These are phyloP conservation scores for Phytophthora sojae DNA, from an alignment of 352 stramenopile species.

Conservation along the genomic window DNA sequence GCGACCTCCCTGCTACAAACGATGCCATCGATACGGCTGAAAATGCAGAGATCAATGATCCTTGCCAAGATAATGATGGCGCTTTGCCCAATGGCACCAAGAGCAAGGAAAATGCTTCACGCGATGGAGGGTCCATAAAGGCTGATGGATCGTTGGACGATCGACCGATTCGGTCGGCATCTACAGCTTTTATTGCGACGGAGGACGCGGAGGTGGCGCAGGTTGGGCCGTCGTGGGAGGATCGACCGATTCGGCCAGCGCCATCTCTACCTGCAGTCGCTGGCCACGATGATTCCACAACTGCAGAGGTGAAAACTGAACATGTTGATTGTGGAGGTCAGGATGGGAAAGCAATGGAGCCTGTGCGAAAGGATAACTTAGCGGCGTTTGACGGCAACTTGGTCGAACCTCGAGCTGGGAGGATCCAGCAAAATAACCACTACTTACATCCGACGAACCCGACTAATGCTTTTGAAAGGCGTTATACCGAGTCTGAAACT, in stretches of 20 bases:
- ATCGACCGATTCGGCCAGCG: constrained; percentile 8
- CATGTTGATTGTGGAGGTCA: too few species aligned
- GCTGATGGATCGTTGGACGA: constrained; percentile 7
- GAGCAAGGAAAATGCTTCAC: too few species aligned
- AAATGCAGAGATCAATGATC: too few species aligned
- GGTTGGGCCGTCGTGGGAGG: constrained; percentile 7
- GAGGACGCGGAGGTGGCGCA: neutral
- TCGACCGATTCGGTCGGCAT: constrained; percentile 14
- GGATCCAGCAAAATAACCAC: neutral
- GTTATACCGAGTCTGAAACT: constrained; percentile 18
- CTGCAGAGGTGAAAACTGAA: neutral
- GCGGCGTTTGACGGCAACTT: too few species aligned
- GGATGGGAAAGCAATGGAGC: too few species aligned
- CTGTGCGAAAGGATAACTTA: too few species aligned
- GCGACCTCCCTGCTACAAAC: too few species aligned
- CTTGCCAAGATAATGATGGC: too few species aligned
- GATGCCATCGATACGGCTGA: too few species aligned
- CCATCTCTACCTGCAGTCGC: neutral
- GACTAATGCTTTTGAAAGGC: constrained; percentile 7
- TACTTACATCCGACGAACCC: neutral
- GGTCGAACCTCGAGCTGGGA: neutral
- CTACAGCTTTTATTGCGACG: neutral
- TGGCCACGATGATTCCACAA: neutral
- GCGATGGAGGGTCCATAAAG: too few species aligned
- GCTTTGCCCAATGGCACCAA: too few species aligned